Evolutionary conservation across 2,329 filamentous ascomycete species (phyloP), one percentile per base, ranked within the genome.

Genomic region (Aspergillus sp.): DNA sequence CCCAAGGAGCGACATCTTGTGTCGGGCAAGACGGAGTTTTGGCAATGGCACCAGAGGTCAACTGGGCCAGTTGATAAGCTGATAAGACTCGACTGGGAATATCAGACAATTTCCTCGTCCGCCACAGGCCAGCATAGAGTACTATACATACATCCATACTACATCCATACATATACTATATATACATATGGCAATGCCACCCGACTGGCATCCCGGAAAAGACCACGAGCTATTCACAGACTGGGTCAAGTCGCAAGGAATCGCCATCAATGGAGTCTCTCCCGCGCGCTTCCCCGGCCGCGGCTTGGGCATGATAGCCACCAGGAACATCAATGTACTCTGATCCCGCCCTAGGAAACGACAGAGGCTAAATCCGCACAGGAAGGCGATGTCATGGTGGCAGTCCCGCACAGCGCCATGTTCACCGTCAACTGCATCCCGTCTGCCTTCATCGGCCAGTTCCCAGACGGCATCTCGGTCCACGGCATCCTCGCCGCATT

Each of bases 301-400:
- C 34, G 86, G 86, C 16, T 72, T 91, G 33, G 86, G 88, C 29
- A 77, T 94, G 35, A 69, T 88, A 31, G 80, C 85, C 4, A 78
- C 74, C 8, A 69, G 72, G 16, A 62, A 71, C 10, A 69, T 91
- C 39, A 64, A 80, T 62, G 82, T 83, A 61, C 49, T 15, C 12
- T 22, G 17, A 8, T 15, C 15, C 15, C 25, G 7, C 8, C 22
- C 22, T n/a, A 14, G 3, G 12, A 12, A 30, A 5, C 7, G 3
- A 7, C 16, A 22, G 5, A n/a, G 17, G 28, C 28, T 10, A 25
- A 12, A 30, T n/a, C 14, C 29, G 10, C 2, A 13, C 17, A 79
- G 75, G 63, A 69, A 58, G 69, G 68, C 34, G 72, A 82, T 39
- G 58, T 64, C 5, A 60, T 91, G 31, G 67, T 89, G 4, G 67